A percentile compares a stretch with the other conserved stretches of the same genome.
phyloP scores from a whole-genome alignment of 371 early-diverging fungal genomes.

The Choanephora cucurbitarum region DNA sequence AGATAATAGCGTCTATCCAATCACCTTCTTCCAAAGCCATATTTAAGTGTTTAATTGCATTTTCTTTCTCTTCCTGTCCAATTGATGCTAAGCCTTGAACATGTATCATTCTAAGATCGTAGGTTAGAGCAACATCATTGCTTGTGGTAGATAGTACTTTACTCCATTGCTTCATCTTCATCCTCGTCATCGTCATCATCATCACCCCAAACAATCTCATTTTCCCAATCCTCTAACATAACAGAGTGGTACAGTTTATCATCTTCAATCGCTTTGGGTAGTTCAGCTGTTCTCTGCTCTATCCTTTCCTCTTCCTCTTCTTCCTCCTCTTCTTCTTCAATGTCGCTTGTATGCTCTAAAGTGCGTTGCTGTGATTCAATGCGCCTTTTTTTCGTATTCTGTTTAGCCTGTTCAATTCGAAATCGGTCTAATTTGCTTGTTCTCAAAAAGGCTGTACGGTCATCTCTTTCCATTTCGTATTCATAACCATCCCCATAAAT shows the following conservation, averaged over 20 bases:
- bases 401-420: conserved; percentile 17
- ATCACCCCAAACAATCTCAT: conserved; percentile 79
- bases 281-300: not conserved
- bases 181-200: conserved; percentile 50
- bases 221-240: conserved; percentile 83
- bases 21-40: conserved; percentile 62
- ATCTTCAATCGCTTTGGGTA: conserved; percentile 17
- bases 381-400: conserved; percentile 30
- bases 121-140: too few species aligned
- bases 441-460: conserved; percentile 36
- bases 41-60: conserved; percentile 40
- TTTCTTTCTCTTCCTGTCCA: not conserved
- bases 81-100: conserved; percentile 2
- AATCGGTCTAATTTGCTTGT: conserved; percentile 36
- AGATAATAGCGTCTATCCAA: conserved; percentile 74
- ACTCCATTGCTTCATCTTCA: conserved; percentile 13
- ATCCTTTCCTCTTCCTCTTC: conserved; percentile 22
- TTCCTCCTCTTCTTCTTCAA: conserved; percentile 32
- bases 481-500: conserved; percentile 47
- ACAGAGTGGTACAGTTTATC: conserved; percentile 58
- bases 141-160: too few species aligned
- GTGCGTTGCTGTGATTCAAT: conserved; percentile 25
- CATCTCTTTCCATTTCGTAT: conserved; percentile 48
- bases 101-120: not conserved
- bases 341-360: conserved; percentile 15